Evolutionary conservation across 1,139 yeast species (phyloP), one percentile per base, ranked within the genome.

Genomic region (Kodamaea suecica): DNA sequence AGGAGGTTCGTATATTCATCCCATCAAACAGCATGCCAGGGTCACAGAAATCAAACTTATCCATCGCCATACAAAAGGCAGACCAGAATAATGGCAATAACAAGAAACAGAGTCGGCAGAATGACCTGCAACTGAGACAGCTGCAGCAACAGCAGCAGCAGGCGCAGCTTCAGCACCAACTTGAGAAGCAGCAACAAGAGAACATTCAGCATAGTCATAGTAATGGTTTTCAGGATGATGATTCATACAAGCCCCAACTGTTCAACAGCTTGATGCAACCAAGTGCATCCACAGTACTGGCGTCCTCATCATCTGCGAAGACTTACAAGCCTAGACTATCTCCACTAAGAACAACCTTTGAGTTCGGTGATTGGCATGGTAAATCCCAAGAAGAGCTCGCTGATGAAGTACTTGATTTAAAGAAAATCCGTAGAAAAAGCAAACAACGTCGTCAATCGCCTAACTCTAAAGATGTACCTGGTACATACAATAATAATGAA

Each of bases 401-500:
- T 5, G 17, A 25, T 25, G 11, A 19, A 7, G 23, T 7, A 19
- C 23, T 19, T 19, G 9, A 19, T 7, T 7, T 19, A 7, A 19
- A 19, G 23, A 10, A 19, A 19, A 10, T 10, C 10, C 23, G 10
- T 19, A 19, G 23, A 19, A 10, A 19, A 19, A 19, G 10, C 10
- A 19, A 19, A 19, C 9, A 19, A 19, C 7, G 9, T 19, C 23
- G 10, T 19, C 7, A 10, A 19, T 7, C 7, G 7, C 9, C 9
- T 7, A 7, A 19, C 10, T 7, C 7, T 19, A 19, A 81, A 64
- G 97, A 90, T 69, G 92, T 95, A 50, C 76, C 79, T 50, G 87
- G 80, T 59, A 78, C 85, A 66, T 84, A 87, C 61, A 86, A 81
- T 54, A 80, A 87, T 78, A 90, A 95, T 51, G 95, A 84, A 70